Percentiles rank a stretch among this genome's conserved stretches.
Evolutionary conservation across 805 yeast species (phyloP).

Genomic region (Candida vaughaniae): DNA sequence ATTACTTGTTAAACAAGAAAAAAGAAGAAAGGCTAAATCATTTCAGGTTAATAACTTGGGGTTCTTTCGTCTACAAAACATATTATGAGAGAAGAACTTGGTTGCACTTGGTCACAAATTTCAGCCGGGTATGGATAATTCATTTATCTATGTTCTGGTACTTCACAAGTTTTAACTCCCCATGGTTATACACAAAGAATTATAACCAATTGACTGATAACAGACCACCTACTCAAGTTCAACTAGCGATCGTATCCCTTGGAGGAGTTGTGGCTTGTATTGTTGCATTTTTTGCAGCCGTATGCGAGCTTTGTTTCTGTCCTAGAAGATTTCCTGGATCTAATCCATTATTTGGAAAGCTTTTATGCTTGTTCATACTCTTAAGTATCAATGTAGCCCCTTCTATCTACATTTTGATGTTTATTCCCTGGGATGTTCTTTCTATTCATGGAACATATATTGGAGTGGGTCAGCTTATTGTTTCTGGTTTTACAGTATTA

Average conservation of each 20-base stretch:
- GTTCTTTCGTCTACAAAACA: conserved; percentile 42
- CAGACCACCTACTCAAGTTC: conserved; percentile 45
- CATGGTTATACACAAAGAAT: conserved; percentile 45
- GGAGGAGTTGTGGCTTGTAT: conserved; percentile 45
- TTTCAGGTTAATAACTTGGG: conserved; percentile 40
- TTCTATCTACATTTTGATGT: conserved; percentile 27
- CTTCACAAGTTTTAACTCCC: conserved; percentile 50
- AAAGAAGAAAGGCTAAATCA: conserved; percentile 28
- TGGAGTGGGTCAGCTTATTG: conserved; percentile 24
- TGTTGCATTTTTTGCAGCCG: conserved; percentile 24
- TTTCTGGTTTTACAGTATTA: conserved; percentile 27
- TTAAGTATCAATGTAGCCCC: conserved; percentile 24
- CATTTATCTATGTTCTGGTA: conserved; percentile 53
- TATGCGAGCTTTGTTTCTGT: conserved; percentile 25
- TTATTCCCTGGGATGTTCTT: conserved; percentile 21
- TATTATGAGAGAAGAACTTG: conserved; percentile 49
- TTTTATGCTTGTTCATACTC: conserved; percentile 17
- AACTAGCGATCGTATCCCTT: conserved; percentile 42
- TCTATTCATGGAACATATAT: conserved; percentile 23
- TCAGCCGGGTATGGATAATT: conserved; percentile 54
- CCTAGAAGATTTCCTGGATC: conserved; percentile 26
- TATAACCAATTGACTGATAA: conserved; percentile 41
- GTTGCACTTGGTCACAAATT: conserved; percentile 50
- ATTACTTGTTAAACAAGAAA: conserved; percentile 25
- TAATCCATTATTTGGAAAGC: conserved; percentile 15